phyloP scores from a whole-genome alignment of 306 rosid species.

The Quercus dentata region DNA sequence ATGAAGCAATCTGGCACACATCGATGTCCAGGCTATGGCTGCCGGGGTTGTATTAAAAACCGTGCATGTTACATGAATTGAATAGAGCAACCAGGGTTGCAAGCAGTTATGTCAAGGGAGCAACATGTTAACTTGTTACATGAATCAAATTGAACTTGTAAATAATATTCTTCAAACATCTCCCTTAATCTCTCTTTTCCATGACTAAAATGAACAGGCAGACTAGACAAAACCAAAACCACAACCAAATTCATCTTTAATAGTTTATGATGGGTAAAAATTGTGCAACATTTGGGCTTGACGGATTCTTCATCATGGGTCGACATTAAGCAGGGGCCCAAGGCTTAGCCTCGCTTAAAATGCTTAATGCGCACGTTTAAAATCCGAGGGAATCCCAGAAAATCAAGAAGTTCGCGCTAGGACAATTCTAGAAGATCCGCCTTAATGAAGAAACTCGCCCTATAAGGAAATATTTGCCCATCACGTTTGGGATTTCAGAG shows the following conservation, averaged over 20 bases:
- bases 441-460: too few species aligned
- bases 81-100: constrained; percentile 34
- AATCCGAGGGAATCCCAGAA: too few species aligned
- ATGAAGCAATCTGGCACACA: constrained; percentile 86
- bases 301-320: too few species aligned
- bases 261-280: too few species aligned
- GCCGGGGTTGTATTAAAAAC: constrained; percentile 87
- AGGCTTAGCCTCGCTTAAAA: too few species aligned
- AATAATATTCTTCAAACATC: not conserved
- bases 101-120: not conserved
- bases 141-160: not conserved
- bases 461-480: too few species aligned
- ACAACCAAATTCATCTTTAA: not conserved
- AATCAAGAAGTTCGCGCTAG: too few species aligned
- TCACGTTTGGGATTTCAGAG: too few species aligned
- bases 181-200: not conserved
- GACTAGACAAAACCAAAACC: not conserved
- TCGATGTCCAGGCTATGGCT: constrained; percentile 78
- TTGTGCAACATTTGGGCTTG: too few species aligned
- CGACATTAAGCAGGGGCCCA: too few species aligned
- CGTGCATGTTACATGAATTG: constrained; percentile 51
- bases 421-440: too few species aligned
- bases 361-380: too few species aligned
- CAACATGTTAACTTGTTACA: not conserved
- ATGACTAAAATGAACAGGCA: not conserved